Evolutionary conservation across 2,329 filamentous ascomycete genomes (phyloP).

Genomic region (Colletotrichum sojae): DNA sequence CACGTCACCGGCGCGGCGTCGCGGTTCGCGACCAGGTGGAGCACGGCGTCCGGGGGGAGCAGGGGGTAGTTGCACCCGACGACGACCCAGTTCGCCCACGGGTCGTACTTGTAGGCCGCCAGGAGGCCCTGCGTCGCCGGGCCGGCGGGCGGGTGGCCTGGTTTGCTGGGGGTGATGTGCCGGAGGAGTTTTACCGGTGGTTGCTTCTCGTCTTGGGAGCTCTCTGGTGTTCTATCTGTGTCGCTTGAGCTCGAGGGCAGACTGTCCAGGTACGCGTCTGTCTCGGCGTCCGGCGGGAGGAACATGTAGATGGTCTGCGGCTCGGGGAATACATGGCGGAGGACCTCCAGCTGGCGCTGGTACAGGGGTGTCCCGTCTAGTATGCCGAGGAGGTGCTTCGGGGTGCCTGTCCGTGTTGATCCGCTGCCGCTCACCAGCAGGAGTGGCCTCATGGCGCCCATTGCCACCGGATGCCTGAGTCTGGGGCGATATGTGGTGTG

Average conservation of each 20-base stretch:
- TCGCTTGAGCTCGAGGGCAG: conserved; percentile 26
- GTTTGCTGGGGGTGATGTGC: conserved; percentile 1
- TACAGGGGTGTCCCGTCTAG: conserved; percentile 47
- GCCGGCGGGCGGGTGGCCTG: conserved; percentile 21
- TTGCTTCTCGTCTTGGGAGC: neutral
- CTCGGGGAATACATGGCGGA: conserved; percentile 46
- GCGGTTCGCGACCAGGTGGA: conserved; percentile 46
- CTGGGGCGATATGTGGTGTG: neutral
- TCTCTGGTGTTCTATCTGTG: conserved; percentile 20
- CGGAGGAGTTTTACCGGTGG: conserved; percentile 22
- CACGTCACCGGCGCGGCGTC: conserved; percentile 49
- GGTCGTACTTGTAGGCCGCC: conserved; percentile 47
- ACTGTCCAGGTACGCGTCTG: conserved; percentile 31
- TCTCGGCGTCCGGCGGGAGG: conserved; percentile 39
- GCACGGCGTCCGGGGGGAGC: conserved; percentile 45
- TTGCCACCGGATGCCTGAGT: neutral
- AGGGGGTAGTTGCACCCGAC: conserved; percentile 53
- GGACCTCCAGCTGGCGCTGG: conserved; percentile 45
- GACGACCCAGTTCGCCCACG: conserved; percentile 49
- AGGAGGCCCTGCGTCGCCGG: conserved; percentile 46
- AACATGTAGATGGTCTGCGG: conserved; percentile 47
- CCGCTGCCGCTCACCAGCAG: conserved; percentile 50
- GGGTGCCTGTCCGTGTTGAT: conserved; percentile 49
- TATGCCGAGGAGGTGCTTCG: conserved; percentile 50
- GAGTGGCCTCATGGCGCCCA: conserved; percentile 45